phyloP scores from a whole-genome alignment of 2,329 filamentous ascomycete genomes.

The Trichophyton simii region DNA sequence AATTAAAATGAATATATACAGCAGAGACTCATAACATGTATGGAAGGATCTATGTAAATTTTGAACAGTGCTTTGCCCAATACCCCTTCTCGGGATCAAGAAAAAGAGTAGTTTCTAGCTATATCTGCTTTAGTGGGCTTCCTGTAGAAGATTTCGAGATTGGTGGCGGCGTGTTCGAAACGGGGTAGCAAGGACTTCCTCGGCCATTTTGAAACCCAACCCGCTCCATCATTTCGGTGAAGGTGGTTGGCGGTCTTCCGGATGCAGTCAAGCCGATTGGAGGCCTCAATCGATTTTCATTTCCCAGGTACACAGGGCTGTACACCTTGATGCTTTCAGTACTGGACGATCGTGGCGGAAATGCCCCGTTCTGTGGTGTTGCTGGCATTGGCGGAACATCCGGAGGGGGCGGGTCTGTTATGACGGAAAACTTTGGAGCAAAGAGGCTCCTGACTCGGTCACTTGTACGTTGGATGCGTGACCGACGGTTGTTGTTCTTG shows the following conservation, averaged over 20 bases:
- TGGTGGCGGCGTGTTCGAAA: slow-evolving; percentile 15
- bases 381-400: slow-evolving; percentile 17
- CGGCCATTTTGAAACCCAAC: slow-evolving; percentile 23
- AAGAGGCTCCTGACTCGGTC: slow-evolving; percentile 29
- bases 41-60: not conserved
- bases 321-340: slow-evolving; percentile 38
- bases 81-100: no score
- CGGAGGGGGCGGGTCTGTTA: slow-evolving; percentile 15
- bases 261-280: slow-evolving; percentile 14
- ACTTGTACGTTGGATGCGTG: slow-evolving; percentile 24
- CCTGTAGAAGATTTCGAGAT: not conserved
- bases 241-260: slow-evolving; percentile 24
- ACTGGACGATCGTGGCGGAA: slow-evolving; percentile 21
- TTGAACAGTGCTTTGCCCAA: no score
- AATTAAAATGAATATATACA: not conserved
- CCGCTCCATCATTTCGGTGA: slow-evolving; percentile 28
- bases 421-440: slow-evolving; percentile 16
- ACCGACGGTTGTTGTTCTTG: slow-evolving; percentile 9
- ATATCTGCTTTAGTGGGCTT: not conserved
- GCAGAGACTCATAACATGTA: not conserved
- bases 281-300: slow-evolving; percentile 17
- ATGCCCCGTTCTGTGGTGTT: slow-evolving; percentile 18
- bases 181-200: slow-evolving; percentile 21
- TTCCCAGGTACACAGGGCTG: slow-evolving; percentile 25
- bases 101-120: not conserved